Conservation (phyloP, 352 stramenopile species). For the Phytophthora aleatoria region DNA sequence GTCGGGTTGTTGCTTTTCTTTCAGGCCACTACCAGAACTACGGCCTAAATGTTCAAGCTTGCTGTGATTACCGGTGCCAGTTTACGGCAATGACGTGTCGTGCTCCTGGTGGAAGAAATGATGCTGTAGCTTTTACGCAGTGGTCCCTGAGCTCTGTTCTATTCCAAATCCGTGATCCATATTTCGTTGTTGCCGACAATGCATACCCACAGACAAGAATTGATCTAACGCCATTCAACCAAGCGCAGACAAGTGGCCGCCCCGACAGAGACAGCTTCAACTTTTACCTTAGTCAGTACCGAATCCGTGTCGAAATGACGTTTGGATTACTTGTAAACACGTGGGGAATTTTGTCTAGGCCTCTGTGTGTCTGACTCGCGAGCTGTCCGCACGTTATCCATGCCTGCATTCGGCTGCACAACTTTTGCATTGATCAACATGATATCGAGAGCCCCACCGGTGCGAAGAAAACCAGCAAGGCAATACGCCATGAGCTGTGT, state of each 20-base stretch:
- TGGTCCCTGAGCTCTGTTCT: neutral
- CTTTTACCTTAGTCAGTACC: too few species aligned
- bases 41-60: slow-evolving; percentile 10
- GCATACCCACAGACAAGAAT: neutral
- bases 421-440: neutral
- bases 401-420: neutral
- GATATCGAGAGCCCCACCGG: neutral
- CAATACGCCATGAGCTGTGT: neutral
- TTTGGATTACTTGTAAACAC: too few species aligned
- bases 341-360: neutral
- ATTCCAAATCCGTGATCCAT: neutral
- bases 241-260: neutral
- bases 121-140: slow-evolving; percentile 1
- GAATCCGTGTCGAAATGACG: too few species aligned
- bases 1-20: neutral
- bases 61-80: neutral
- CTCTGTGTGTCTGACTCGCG: neutral
- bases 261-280: neutral
- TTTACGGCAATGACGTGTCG: slow-evolving; percentile 12
- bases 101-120: slow-evolving; percentile 14
- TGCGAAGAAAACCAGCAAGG: too few species aligned
- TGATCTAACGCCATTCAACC: neutral
- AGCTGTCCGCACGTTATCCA: neutral
- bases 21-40: slow-evolving; percentile 10
- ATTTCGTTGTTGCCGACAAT: neutral